Conservation (phyloP, 495 filamentous ascomycete species). For the Aspergillus biplanus region DNA sequence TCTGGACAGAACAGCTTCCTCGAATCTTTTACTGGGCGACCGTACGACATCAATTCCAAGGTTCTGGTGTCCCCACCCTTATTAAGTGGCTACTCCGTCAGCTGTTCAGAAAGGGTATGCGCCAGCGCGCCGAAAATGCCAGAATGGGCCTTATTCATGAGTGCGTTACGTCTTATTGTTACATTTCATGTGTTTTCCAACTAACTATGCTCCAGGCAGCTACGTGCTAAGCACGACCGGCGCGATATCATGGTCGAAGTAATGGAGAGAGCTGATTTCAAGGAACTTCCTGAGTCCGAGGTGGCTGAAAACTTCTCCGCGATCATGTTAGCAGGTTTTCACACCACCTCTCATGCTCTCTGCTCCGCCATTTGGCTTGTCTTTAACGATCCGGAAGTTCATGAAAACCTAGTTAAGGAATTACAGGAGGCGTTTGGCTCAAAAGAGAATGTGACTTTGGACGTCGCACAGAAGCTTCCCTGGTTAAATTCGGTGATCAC, state of each 20-base stretch:
- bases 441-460: conserved; percentile 55
- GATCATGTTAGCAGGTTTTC: conserved; percentile 55
- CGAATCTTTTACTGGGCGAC: conserved; percentile 37
- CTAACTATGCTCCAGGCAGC: conserved; percentile 17
- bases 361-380: conserved; percentile 57
- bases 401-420: conserved; percentile 52
- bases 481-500: conserved; percentile 60
- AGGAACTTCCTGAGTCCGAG: conserved; percentile 24
- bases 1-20: conserved; percentile 34
- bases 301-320: conserved; percentile 36
- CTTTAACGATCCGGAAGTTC: conserved; percentile 47
- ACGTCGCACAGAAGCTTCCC: conserved; percentile 46
- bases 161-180: too few relatives aligned
- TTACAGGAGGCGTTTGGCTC: conserved; percentile 52
- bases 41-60: conserved; percentile 30
- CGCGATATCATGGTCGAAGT: conserved; percentile 39
- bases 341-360: conserved; percentile 62
- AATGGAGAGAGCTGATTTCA: conserved; percentile 26
- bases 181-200: neutral
- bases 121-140: conserved; percentile 25
- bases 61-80: conserved; percentile 30
- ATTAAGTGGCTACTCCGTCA: conserved; percentile 33
- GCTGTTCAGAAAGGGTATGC: conserved; percentile 30
- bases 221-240: conserved; percentile 24
- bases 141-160: conserved; percentile 32